phyloP scores from a whole-genome alignment of 2,329 filamentous ascomycete species.

The Xylaria sp. region DNA sequence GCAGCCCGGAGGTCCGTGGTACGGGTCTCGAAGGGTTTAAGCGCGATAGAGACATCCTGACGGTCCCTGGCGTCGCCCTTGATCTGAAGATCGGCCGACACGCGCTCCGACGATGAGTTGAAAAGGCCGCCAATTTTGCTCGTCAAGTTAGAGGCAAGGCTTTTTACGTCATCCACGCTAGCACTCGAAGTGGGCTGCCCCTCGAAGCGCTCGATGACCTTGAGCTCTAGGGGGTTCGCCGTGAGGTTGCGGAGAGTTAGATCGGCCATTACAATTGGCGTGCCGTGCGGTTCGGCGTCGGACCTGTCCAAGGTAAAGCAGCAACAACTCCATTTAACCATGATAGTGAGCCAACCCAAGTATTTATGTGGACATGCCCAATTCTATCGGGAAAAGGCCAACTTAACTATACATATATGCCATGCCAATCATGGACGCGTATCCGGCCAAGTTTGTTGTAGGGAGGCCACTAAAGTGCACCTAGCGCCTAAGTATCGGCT shows the following conservation, averaged over 20 bases:
- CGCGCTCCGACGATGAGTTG: slow-evolving; percentile 52
- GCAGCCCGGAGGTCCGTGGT: slow-evolving; percentile 71
- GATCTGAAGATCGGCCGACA: slow-evolving; percentile 51
- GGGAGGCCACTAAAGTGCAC: not conserved
- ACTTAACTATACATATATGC: slow-evolving; percentile 1
- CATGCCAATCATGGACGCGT: slow-evolving; percentile 20
- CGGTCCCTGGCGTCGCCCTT: slow-evolving; percentile 70
- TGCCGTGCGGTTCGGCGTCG: slow-evolving; percentile 25
- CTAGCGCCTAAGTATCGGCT: slow-evolving; percentile 19
- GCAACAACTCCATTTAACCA: slow-evolving; percentile 32
- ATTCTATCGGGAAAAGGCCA: slow-evolving; percentile 17
- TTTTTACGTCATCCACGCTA: slow-evolving; percentile 51
- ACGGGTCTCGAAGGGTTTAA: slow-evolving; percentile 75
- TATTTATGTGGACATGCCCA: slow-evolving; percentile 1
- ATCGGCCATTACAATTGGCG: slow-evolving; percentile 55
- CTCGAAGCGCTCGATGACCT: slow-evolving; percentile 77
- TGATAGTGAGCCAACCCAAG: slow-evolving; percentile 6
- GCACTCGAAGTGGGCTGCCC: slow-evolving; percentile 55
- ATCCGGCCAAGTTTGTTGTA: slow-evolving; percentile 24
- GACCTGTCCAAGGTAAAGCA: slow-evolving; percentile 27
- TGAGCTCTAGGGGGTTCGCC: slow-evolving; percentile 76
- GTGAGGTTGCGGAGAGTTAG: slow-evolving; percentile 88
- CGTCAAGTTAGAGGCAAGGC: slow-evolving; percentile 56
- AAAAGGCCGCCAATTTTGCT: slow-evolving; percentile 57
- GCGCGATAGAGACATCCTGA: slow-evolving; percentile 69